phyloP scores from a whole-genome alignment of 2,329 filamentous ascomycete genomes.

The Cercospora janseana region DNA sequence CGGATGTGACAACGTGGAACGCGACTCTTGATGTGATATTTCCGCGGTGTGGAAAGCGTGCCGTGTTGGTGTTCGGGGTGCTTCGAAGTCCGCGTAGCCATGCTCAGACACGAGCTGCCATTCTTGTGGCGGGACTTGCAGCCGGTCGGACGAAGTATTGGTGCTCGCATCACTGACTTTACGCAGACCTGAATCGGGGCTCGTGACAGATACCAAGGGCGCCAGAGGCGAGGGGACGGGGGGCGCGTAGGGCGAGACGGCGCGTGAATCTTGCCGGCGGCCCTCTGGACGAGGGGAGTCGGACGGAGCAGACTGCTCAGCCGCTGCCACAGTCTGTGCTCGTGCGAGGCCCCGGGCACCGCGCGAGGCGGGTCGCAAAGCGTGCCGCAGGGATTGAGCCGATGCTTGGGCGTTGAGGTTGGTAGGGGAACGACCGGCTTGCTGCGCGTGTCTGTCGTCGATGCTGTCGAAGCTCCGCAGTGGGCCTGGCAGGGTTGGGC shows the following conservation, averaged over 20 bases:
- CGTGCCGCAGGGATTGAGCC: constrained; percentile 37
- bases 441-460: constrained; percentile 30
- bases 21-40: constrained; percentile 30
- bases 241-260: constrained; percentile 21
- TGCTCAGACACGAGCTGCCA: too few relatives aligned
- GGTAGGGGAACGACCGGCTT: constrained; percentile 37
- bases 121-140: background rate
- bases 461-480: constrained; percentile 25
- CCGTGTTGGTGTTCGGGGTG: constrained; percentile 15
- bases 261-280: constrained; percentile 11
- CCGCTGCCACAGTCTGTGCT: constrained; percentile 7
- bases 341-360: constrained; percentile 6
- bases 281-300: constrained; percentile 6
- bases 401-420: constrained; percentile 37
- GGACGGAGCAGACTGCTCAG: constrained; percentile 11
- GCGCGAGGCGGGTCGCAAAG: constrained; percentile 24
- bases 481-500: constrained; percentile 24
- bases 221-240: constrained; percentile 25
- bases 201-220: constrained; percentile 23
- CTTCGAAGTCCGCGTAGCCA: too few relatives aligned
- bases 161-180: constrained; percentile 27
- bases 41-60: constrained; percentile 23
- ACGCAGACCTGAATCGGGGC: constrained; percentile 14
- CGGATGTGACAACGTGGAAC: constrained; percentile 30
- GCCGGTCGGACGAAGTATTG: constrained; percentile 15